phyloP scores from a whole-genome alignment of 2,329 filamentous ascomycete genomes.

The Penicillium griseofulvum region DNA sequence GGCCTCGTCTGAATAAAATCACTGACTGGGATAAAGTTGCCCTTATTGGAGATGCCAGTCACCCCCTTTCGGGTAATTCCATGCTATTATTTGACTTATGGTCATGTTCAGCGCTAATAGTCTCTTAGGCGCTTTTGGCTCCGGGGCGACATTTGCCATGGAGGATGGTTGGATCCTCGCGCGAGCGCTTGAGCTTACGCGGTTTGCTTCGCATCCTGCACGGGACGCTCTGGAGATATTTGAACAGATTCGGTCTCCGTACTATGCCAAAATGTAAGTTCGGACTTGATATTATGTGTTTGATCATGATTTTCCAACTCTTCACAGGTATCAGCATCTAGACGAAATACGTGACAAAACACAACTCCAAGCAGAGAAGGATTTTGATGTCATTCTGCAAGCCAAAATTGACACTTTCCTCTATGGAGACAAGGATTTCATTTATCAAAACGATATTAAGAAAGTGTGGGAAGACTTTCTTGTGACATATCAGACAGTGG shows the following conservation, averaged over 20 bases:
- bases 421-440: slow-evolving; percentile 39
- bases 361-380: slow-evolving; percentile 17
- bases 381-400: slow-evolving; percentile 30
- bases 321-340: slow-evolving; percentile 15
- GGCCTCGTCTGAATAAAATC: slow-evolving; percentile 44
- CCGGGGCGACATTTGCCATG: slow-evolving; percentile 48
- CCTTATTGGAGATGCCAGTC: slow-evolving; percentile 56
- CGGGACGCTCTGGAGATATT: slow-evolving; percentile 38
- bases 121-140: slow-evolving; percentile 41
- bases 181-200: slow-evolving; percentile 31
- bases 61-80: slow-evolving; percentile 49
- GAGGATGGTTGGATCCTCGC: slow-evolving; percentile 49
- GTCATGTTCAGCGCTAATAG: not conserved
- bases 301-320: not conserved
- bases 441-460: slow-evolving; percentile 45
- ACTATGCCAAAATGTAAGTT: slow-evolving; percentile 42
- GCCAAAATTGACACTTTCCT: slow-evolving; percentile 33
- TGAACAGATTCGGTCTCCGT: slow-evolving; percentile 40
- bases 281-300: slow-evolving; percentile 1
- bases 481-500: not conserved
- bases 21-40: slow-evolving; percentile 48
- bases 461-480: slow-evolving; percentile 33
- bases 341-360: slow-evolving; percentile 14
- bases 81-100: not conserved
- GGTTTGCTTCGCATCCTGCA: slow-evolving; percentile 14